Percentiles rank a stretch among this genome's conserved stretches.
These are phyloP conservation scores for Pascua sp. DNA, from an alignment of 1,284 basidiomycete genomes.

Conservation along the genomic window DNA sequence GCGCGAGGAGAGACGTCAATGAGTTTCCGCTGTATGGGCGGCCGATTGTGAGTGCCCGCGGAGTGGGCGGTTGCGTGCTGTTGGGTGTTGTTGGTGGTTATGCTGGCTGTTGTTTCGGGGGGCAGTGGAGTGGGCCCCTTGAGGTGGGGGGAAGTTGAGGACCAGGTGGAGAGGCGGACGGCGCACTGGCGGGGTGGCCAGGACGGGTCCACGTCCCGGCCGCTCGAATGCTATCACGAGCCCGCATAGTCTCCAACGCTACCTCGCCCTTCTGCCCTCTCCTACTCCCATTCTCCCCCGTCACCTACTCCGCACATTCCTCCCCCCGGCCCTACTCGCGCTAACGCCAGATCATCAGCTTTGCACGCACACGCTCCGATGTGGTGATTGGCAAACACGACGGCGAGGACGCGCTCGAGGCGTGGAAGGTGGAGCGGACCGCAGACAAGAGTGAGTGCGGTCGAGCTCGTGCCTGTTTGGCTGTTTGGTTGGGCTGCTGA, in stretches of 20 bases:
- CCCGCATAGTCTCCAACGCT: too few species aligned
- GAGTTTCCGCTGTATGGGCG: slow-evolving; percentile 95
- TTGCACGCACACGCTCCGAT: slow-evolving; percentile 83
- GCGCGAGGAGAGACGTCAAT: slow-evolving; percentile 85
- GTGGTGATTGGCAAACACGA: slow-evolving; percentile 76
- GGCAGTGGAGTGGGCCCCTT: too few species aligned
- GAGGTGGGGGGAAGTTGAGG: too few species aligned
- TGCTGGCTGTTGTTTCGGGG: not conserved
- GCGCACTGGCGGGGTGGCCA: too few species aligned
- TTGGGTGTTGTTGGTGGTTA: too few species aligned
- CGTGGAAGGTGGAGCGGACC: slow-evolving; percentile 68
- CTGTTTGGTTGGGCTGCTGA: too few species aligned
- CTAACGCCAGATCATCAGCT: slow-evolving; percentile 61
- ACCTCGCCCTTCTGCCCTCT: too few species aligned
- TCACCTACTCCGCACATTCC: too few species aligned
- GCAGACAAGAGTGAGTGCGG: slow-evolving; percentile 71
- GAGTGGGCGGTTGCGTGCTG: not conserved
- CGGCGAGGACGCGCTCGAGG: slow-evolving; percentile 60
- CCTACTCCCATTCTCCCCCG: not conserved
- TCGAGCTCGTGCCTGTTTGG: not conserved
- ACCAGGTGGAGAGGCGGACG: too few species aligned
- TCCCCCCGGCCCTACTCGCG: not conserved
- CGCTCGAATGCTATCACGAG: too few species aligned
- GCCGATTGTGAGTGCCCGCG: slow-evolving; percentile 68
- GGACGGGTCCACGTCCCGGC: too few species aligned